Evolutionary conservation across 257 asterid genomes (phyloP).

Genomic region (Petunia secreta): DNA sequence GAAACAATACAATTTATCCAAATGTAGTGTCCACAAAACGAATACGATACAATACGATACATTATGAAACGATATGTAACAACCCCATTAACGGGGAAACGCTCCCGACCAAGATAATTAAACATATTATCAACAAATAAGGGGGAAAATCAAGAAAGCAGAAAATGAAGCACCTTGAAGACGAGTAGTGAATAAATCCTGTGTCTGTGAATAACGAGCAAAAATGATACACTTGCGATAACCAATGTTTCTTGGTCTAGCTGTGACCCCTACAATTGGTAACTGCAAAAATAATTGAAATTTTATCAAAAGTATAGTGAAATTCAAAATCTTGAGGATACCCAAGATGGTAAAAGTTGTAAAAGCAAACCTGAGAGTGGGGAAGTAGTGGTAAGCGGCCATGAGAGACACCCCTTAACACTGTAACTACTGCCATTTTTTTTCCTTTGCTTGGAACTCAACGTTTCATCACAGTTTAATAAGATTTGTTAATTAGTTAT

Average conservation of each 20-base stretch:
- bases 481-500: not conserved
- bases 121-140: not conserved
- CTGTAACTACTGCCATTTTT: slow-evolving; percentile 64
- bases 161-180: slow-evolving; percentile 61
- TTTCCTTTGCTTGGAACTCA: not conserved
- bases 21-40: not conserved
- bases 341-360: not conserved
- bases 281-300: slow-evolving; percentile 42
- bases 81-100: not conserved
- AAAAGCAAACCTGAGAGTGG: slow-evolving; percentile 52
- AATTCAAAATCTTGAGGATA: not conserved
- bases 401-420: slow-evolving; percentile 50
- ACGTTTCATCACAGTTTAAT: not conserved
- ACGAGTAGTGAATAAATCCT: slow-evolving; percentile 75
- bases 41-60: not conserved
- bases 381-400: slow-evolving; percentile 55
- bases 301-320: not conserved
- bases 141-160: not conserved
- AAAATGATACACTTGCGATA: slow-evolving; percentile 32
- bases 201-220: slow-evolving; percentile 81
- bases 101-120: not conserved
- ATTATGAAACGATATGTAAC: not conserved
- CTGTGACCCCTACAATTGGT: slow-evolving; percentile 44
- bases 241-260: slow-evolving; percentile 40
- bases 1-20: not conserved